These are phyloP conservation scores for Biscogniauxia mediterranea DNA, from an alignment of 2,329 filamentous ascomycete genomes.

Conservation along the genomic window DNA sequence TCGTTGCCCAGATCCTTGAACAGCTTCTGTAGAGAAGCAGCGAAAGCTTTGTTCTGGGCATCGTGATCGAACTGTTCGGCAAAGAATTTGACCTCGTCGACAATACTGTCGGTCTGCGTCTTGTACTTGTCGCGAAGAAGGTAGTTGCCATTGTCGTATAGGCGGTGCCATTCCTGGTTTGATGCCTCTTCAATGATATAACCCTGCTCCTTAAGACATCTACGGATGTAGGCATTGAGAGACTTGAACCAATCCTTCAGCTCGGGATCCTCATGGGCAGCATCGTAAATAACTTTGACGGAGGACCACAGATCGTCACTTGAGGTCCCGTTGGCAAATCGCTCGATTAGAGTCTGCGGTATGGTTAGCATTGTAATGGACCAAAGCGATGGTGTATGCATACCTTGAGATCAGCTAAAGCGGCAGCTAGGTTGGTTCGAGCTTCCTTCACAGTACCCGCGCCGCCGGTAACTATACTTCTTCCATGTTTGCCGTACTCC, in stretches of 20 bases:
- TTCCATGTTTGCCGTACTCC: conserved; percentile 76
- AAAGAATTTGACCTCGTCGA: conserved; percentile 89
- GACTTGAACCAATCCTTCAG: conserved; percentile 86
- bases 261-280: conserved; percentile 83
- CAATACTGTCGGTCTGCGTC: conserved; percentile 77
- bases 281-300: conserved; percentile 80
- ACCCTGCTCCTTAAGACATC: conserved; percentile 82
- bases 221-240: conserved; percentile 74
- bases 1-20: conserved; percentile 88
- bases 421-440: conserved; percentile 64
- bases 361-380: conserved; percentile 34
- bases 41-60: conserved; percentile 80
- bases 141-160: conserved; percentile 83
- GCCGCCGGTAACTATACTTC: conserved; percentile 61
- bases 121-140: conserved; percentile 88
- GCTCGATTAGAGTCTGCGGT: conserved; percentile 78
- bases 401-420: conserved; percentile 78
- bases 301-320: conserved; percentile 81
- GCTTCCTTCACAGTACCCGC: conserved; percentile 71
- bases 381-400: not conserved
- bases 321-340: conserved; percentile 93
- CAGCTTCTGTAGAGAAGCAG: conserved; percentile 72
- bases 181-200: conserved; percentile 83
- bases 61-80: conserved; percentile 88
- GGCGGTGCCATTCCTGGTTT: conserved; percentile 75